A percentile compares a stretch with the other conserved stretches of the same genome.
Evolutionary conservation across 2,329 filamentous ascomycete species (phyloP).

Genomic region (Aspergillus sp.): DNA sequence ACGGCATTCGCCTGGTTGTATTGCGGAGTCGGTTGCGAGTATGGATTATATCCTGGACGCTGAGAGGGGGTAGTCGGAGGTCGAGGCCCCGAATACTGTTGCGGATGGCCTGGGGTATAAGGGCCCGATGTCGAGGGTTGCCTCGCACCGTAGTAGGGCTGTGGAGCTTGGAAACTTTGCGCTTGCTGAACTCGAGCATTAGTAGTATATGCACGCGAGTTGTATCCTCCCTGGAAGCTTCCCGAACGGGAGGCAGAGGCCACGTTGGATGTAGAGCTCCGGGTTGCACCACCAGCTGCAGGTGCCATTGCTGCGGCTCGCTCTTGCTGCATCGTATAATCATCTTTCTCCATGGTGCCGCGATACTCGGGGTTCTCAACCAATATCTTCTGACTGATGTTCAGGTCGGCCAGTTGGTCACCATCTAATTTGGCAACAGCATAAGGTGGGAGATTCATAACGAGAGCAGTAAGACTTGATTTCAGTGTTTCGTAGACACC

Average conservation of each 20-base stretch:
- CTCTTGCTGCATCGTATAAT: conserved; percentile 52
- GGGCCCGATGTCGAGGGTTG: conserved; percentile 26
- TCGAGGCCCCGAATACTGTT: conserved; percentile 24
- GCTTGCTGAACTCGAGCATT: conserved; percentile 24
- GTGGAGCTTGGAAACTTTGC: conserved; percentile 23
- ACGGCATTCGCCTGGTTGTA: conserved; percentile 30
- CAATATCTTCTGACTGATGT: conserved; percentile 73
- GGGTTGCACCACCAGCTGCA: conserved; percentile 23
- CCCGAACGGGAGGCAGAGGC: conserved; percentile 21
- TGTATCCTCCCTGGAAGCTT: conserved; percentile 27
- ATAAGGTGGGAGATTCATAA: conserved; percentile 74
- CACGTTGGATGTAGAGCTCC: conserved; percentile 26
- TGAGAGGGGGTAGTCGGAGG: conserved; percentile 32
- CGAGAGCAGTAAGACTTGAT: conserved; percentile 67
- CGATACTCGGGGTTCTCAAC: conserved; percentile 68
- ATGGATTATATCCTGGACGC: conserved; percentile 32
- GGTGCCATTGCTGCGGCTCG: conserved; percentile 30
- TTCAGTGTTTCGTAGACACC: conserved; percentile 68
- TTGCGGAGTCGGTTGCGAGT: conserved; percentile 27
- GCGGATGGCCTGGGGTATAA: conserved; percentile 28
- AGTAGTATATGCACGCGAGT: conserved; percentile 27
- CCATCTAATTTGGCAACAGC: conserved; percentile 82
- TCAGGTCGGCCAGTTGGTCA: conserved; percentile 75
- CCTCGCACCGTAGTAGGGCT: conserved; percentile 25
- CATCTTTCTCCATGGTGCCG: conserved; percentile 81